Evolutionary conservation across 352 stramenopile species (phyloP).

Genomic region (Phytopythium sindhum): DNA sequence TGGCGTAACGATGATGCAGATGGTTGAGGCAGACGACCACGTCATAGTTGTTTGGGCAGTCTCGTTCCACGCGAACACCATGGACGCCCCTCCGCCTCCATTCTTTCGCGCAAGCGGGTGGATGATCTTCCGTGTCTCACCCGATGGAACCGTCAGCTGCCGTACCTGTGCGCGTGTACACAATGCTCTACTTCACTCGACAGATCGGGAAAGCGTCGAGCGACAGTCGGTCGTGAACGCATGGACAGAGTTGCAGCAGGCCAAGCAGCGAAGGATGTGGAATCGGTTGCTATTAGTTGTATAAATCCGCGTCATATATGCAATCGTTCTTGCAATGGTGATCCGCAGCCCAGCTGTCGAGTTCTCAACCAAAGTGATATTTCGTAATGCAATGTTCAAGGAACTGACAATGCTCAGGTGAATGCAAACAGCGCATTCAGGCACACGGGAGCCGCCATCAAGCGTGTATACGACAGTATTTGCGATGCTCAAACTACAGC

Average conservation of each 20-base stretch:
- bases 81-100: background rate
- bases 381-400: too few species aligned
- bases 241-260: background rate
- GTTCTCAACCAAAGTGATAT: too few species aligned
- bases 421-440: too few species aligned
- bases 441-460: too few species aligned
- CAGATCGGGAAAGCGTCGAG: background rate
- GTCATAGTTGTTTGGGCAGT: conserved; percentile 4
- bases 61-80: background rate
- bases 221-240: background rate
- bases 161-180: conserved; percentile 1
- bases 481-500: too few species aligned
- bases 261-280: conserved; percentile 4
- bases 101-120: conserved; percentile 7
- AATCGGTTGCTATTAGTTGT: background rate
- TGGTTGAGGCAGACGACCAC: background rate
- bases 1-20: conserved; percentile 5
- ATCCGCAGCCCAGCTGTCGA: too few species aligned
- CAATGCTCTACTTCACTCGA: background rate
- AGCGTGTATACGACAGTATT: too few species aligned
- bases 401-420: too few species aligned
- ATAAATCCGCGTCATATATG: background rate
- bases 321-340: too few species aligned
- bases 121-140: background rate
- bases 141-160: background rate